Evolutionary conservation across 148 eudicot species (phyloP), one percentile per base, ranked within the genome.

Genomic region (Rhododendron vialii): DNA sequence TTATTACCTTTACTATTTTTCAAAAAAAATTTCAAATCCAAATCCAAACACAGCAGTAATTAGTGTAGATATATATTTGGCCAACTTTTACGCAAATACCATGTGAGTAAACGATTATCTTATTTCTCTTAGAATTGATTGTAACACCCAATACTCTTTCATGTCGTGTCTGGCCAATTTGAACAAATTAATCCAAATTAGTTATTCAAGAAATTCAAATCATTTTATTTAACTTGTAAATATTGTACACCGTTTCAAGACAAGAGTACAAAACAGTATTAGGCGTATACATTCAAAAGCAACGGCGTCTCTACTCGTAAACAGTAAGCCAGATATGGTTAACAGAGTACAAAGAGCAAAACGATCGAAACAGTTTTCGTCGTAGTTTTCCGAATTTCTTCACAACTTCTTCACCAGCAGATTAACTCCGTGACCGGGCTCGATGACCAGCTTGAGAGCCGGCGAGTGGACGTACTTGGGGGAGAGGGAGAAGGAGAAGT

Each of bases 391-490:
- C 30, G 4, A 11, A 69, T 69, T 71, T 30, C 20, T 20, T 71
- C 76, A 83, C 33, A 47, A 0, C 41, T 84, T 67, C 80, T 84
- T 69, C 10, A 84, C 59, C 65, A 84, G 11, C 41, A 73, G 80
- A 69, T 45, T 5, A 12, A 84, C 63, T 73, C 85, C 85, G 11
- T 73, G 51, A 48, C 41, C 38, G 3, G 67, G 80, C 85, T 84
- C 57, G 24, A 67, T 84, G 17, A 84, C 59, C 33, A 47, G 7
- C 13, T 30, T 10, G 26, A 69, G 22, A 8, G 10, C 28, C 3
- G 86, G 86, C 10, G 81, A 84, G 51, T 84, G 86, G 36, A 48
- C 51, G 41, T 82, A 84, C 12, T 84, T 84, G 22, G 86, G 73
- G 51, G 86, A 84, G 51, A 84, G 71, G 10, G 81, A 28, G 69